Percentiles rank a stretch among this genome's conserved stretches.
These are phyloP conservation scores for Saraca asoca DNA, from an alignment of 331 rosid genomes.

Conservation along the genomic window DNA sequence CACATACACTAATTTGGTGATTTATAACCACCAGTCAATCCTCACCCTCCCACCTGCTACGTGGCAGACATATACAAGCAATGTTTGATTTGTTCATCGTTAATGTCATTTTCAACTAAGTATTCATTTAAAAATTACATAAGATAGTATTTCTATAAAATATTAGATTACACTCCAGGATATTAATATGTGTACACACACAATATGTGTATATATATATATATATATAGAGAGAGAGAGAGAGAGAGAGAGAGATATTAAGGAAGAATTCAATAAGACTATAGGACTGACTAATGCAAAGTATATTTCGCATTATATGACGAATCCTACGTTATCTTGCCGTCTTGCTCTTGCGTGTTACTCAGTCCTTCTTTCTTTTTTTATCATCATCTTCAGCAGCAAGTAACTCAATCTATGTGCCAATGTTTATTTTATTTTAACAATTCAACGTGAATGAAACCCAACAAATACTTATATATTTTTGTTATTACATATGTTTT, in stretches of 20 bases:
- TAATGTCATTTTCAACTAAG: too few relatives aligned
- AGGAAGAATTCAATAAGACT: background rate
- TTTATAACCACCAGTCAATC: background rate
- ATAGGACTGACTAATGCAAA: background rate
- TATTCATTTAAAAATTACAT: too few relatives aligned
- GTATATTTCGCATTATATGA: background rate
- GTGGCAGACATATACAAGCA: too few relatives aligned
- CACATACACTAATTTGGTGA: constrained; percentile 4
- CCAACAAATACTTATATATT: too few relatives aligned
- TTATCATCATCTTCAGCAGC: constrained; percentile 5
- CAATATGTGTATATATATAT: too few relatives aligned
- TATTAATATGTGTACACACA: too few relatives aligned
- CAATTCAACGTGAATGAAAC: background rate
- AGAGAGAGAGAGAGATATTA: too few relatives aligned
- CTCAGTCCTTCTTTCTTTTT: background rate
- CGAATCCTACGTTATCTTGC: constrained; percentile 18
- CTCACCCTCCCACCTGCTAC: background rate
- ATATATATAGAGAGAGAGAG: background rate
- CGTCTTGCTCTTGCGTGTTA: constrained; percentile 19
- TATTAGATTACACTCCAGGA: too few relatives aligned
- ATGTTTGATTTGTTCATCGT: too few relatives aligned
- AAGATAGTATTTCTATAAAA: too few relatives aligned
- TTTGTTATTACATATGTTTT: too few relatives aligned
- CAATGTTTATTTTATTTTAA: too few relatives aligned
- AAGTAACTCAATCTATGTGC: background rate